Evolutionary conservation across 108 stramenopile genomes (phyloP), one percentile per base, ranked within the genome.

Genomic region (Parietichytrium sp.): DNA sequence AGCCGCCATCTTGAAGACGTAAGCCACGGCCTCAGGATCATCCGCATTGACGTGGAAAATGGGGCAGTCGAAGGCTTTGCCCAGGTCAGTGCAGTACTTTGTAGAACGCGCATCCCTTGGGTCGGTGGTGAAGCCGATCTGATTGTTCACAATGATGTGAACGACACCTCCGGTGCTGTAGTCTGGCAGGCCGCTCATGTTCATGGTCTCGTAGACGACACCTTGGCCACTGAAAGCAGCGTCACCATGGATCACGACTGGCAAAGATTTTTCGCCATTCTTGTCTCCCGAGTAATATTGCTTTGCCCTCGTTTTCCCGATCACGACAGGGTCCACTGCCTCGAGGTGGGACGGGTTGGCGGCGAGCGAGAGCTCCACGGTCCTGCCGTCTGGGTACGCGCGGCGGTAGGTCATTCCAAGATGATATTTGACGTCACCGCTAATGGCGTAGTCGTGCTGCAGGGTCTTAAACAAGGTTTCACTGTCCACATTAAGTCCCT

Each of bases 21-120:
- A 89, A 29, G 92, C 92, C 20, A 99, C 97, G 27, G 95, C 95
- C 80, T 96, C 85, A 18, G 97, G 96, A 86, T 98, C 96, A 81
- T 99, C 98, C 26, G 95, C 98, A 84, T 99, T 99, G 87, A 96
- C 96, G 88, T 98, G 98, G 84, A 99, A 95, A 79, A 99, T 96
- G 16, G 98, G 98, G 54, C 92, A 90, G 81, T 92, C 93, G 84
- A 97, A 96, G n/a, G 95, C 95, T 88, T 98, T 97, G 13, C 94
- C 97, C 33, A 98, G 83, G 88, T 99, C 98, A 20, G 95, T 93
- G 54, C 93, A 93, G 88, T 99, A 97, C 2, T 92, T 91, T 7
- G 97, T 96, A 6, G 95, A 95, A 16, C 97, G 94, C 54, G 93
- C 93, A 83, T 97, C 89, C 79, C 92, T 88, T 29, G 96, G 96